Evolutionary conservation across 768 basidiomycete species (phyloP), one percentile per base, ranked within the genome.

Genomic region (Strobilomyces dryophilus): DNA sequence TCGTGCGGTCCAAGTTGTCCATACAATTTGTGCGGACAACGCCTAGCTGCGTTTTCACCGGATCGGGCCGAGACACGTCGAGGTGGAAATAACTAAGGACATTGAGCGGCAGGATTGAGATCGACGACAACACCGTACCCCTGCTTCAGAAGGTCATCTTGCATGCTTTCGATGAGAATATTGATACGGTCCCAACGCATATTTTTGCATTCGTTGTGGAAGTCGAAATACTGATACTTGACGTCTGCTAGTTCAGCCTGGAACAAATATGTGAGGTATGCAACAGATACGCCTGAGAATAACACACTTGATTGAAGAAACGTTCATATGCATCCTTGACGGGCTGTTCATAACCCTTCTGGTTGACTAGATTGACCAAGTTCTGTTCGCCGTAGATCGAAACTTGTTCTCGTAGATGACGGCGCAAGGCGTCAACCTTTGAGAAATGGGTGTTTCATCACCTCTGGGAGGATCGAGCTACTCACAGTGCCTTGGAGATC

Each of bases 1-100:
- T 98, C 43, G 97, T 99, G 46, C 97, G 82, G 66, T 99, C 97
- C 53, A 98, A 75, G 62, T 86, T 89, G 68, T 98, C 95, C 97
- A 97, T 97, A 71, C 97, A 98, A 67, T 98, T 99, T 8, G 94
- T 95, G 42, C 97, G 82, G 40, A 97, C 83, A 44, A 82, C 78
- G 18, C 94, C 94, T 20, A 65, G 75, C 65, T 99, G 97, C 34
- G 78, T 70, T 52, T 73, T 76, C 21, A 82, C 69, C 0, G 83
- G 81, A 26, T 74, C 71, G 5, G 71, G 53, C 24, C 73, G 68
- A 12, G 70, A 66, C 32, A 79, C 66, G 46, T 86, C 80, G 31
- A 88, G 69, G 51, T 86, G 83, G 75, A 93, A 98, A 69, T 90
- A 93, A 11, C 93, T 91, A 32, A 43, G 27, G 14, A 48, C 3